These are phyloP conservation scores for Mycena sanguinolenta DNA, from an alignment of 768 basidiomycete species.

Conservation along the genomic window DNA sequence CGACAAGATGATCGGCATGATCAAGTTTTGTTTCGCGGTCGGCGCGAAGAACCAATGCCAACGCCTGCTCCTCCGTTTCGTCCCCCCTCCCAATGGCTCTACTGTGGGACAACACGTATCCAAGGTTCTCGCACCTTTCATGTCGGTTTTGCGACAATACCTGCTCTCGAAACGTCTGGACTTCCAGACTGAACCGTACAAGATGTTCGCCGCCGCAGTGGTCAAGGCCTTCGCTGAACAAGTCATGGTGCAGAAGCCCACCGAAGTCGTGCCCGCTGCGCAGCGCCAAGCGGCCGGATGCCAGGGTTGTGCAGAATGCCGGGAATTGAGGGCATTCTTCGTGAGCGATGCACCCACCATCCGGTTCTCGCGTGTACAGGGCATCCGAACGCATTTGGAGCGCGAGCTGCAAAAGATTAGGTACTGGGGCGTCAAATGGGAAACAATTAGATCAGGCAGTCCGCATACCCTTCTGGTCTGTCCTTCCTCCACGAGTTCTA, in stretches of 20 bases:
- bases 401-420: slow-evolving; percentile 7
- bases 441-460: slow-evolving; percentile 14
- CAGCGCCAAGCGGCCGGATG: slow-evolving; percentile 26
- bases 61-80: slow-evolving; percentile 25
- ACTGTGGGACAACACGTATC: slow-evolving; percentile 25
- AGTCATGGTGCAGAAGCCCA: slow-evolving; percentile 33
- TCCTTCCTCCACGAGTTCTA: not conserved
- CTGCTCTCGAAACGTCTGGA: slow-evolving; percentile 3
- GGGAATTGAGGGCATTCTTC: slow-evolving; percentile 25
- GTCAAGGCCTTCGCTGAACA: slow-evolving; percentile 29
- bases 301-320: slow-evolving; percentile 24
- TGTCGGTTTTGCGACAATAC: slow-evolving; percentile 27
- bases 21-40: slow-evolving; percentile 37
- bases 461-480: slow-evolving; percentile 34
- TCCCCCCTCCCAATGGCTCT: slow-evolving; percentile 17
- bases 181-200: slow-evolving; percentile 29
- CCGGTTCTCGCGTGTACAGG: slow-evolving; percentile 8
- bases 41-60: slow-evolving; percentile 15
- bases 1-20: slow-evolving; percentile 20
- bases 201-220: slow-evolving; percentile 33
- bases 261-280: slow-evolving; percentile 12
- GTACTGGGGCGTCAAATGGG: slow-evolving; percentile 26
- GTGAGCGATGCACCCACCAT: slow-evolving; percentile 1
- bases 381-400: slow-evolving; percentile 33
- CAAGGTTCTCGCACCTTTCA: slow-evolving; percentile 31